Percentiles rank a stretch among this genome's conserved stretches.
phyloP scores from a whole-genome alignment of 2,329 filamentous ascomycete genomes.

The Trichoderma pleuroti region DNA sequence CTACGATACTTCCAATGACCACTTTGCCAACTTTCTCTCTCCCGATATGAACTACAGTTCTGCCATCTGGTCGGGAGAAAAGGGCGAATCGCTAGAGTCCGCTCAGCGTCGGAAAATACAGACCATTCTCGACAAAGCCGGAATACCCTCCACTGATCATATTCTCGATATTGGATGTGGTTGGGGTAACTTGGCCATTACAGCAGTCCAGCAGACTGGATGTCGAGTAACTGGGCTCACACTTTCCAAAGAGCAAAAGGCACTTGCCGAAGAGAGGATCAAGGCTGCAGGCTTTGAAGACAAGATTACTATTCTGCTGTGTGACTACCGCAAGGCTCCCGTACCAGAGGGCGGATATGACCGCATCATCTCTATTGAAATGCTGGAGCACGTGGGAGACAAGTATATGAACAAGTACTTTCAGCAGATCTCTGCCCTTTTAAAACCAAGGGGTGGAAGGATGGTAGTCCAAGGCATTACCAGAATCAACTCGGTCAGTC shows the following conservation, averaged over 20 bases:
- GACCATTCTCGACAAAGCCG: constrained; percentile 61
- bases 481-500: constrained; percentile 37
- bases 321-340: constrained; percentile 64
- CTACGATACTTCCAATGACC: constrained; percentile 20
- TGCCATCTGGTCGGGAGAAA: constrained; percentile 18
- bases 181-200: constrained; percentile 70
- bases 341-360: constrained; percentile 56
- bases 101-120: constrained; percentile 67
- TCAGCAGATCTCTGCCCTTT: constrained; percentile 54
- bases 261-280: constrained; percentile 62
- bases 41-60: constrained; percentile 22
- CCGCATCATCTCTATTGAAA: constrained; percentile 71
- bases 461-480: constrained; percentile 73
- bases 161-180: constrained; percentile 72
- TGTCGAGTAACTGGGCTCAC: constrained; percentile 67
- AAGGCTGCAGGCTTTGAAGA: constrained; percentile 55
- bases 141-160: constrained; percentile 60
- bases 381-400: constrained; percentile 69
- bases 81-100: constrained; percentile 55
- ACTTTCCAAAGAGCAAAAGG: constrained; percentile 65
- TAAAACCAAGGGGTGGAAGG: constrained; percentile 63
- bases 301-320: constrained; percentile 59
- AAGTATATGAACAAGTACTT: constrained; percentile 67
- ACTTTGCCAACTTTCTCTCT: constrained; percentile 20
- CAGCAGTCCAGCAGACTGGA: constrained; percentile 60